Evolutionary conservation across 2,329 filamentous ascomycete genomes (phyloP).

Genomic region (Monilinia aucupariae): DNA sequence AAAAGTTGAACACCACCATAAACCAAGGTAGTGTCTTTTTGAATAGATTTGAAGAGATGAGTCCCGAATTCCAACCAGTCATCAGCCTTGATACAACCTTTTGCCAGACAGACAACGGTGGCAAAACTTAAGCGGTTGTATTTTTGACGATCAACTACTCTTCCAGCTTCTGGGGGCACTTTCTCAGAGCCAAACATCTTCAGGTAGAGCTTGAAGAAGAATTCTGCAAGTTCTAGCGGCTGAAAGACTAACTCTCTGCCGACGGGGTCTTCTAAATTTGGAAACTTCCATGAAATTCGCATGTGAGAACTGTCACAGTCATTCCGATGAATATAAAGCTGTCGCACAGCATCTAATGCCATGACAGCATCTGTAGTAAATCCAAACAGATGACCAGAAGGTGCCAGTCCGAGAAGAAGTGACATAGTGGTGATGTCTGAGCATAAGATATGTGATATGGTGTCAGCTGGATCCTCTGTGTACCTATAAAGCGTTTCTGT

Average conservation of each 20-base stretch:
- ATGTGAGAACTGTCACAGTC: not conserved
- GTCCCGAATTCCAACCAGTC: not conserved
- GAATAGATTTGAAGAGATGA: not conserved
- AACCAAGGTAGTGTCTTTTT: not conserved
- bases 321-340: not conserved
- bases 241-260: not conserved
- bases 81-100: not conserved
- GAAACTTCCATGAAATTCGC: constrained; percentile 2
- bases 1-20: not conserved
- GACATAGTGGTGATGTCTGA: constrained; percentile 18
- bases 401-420: constrained; percentile 14
- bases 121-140: constrained; percentile 6
- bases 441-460: not conserved
- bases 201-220: constrained; percentile 1
- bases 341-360: not conserved
- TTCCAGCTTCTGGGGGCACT: too few species aligned
- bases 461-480: not conserved
- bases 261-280: not conserved
- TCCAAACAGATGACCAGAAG: not conserved
- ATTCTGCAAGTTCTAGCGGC: not conserved
- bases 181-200: not conserved
- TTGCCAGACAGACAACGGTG: not conserved
- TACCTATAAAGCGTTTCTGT: constrained; percentile 12
- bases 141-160: not conserved
- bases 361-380: not conserved